Conservation (phyloP, 164 flowering plant genomes). For the Echeveria elegans region DNA sequence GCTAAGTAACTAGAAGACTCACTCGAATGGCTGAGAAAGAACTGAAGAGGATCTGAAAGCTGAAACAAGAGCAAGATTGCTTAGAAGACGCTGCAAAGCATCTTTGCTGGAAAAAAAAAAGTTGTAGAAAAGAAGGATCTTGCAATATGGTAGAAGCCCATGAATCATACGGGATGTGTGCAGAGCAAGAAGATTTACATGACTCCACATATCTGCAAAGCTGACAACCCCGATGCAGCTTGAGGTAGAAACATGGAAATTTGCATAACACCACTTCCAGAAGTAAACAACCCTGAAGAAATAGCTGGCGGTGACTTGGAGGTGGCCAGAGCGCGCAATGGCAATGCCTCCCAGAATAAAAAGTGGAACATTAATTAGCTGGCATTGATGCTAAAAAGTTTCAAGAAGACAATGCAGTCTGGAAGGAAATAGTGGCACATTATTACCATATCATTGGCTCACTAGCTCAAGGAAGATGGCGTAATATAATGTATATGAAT, state of each 20-base stretch:
- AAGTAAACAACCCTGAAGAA: constrained; percentile 49
- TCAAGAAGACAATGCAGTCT: constrained; percentile 54
- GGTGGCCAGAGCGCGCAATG: constrained; percentile 84
- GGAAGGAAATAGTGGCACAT: constrained; percentile 62
- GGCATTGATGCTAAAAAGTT: constrained; percentile 53
- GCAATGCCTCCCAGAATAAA: constrained; percentile 78
- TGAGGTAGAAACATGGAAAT: constrained; percentile 83
- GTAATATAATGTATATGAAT: constrained; percentile 96
- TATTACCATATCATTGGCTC: constrained; percentile 43
- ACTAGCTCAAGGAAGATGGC: constrained; percentile 42
- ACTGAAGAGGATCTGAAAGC: constrained; percentile 80
- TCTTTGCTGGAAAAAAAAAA: constrained; percentile 88
- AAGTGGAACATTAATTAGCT: constrained; percentile 46
- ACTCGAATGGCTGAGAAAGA: constrained; percentile 97
- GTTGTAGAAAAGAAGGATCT: constrained; percentile 76
- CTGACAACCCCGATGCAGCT: constrained; percentile 63
- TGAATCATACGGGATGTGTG: constrained; percentile 69
- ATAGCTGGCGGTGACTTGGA: constrained; percentile 80
- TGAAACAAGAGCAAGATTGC: constrained; percentile 78
- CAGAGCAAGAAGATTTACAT: constrained; percentile 30
- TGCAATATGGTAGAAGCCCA: constrained; percentile 80
- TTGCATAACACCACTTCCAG: constrained; percentile 86
- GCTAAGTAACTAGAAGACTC: constrained; percentile 76
- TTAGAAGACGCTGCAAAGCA: constrained; percentile 68
- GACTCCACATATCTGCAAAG: constrained; percentile 73